Conservation (phyloP, 2,329 filamentous ascomycete genomes). For the Chrysosporium keratinophilum region DNA sequence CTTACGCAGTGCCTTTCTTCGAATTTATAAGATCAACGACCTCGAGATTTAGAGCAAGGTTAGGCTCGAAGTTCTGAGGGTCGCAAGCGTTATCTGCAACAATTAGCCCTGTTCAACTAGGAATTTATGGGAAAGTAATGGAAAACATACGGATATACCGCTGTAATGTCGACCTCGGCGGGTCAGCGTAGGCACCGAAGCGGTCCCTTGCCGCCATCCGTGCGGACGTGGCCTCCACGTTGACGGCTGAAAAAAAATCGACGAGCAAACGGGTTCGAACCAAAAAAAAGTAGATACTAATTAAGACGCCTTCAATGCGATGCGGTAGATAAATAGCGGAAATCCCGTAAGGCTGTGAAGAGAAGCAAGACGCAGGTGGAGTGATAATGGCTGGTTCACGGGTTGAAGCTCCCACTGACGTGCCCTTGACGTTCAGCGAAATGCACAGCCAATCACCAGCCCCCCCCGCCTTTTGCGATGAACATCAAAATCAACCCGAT, state of each 20-base stretch:
- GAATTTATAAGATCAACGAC: constrained; percentile 93
- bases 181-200: constrained; percentile 71
- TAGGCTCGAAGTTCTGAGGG: constrained; percentile 94
- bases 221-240: constrained; percentile 89
- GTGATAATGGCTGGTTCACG: not conserved
- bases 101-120: not conserved
- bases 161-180: constrained; percentile 75
- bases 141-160: constrained; percentile 65
- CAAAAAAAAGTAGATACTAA: not conserved
- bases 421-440: constrained; percentile 1
- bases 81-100: constrained; percentile 73
- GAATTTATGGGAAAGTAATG: not conserved
- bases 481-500: not conserved
- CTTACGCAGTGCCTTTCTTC: constrained; percentile 82
- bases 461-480: not conserved
- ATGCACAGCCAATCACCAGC: constrained; percentile 5
- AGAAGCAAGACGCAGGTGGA: not conserved
- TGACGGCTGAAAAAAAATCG: constrained; percentile 18
- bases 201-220: constrained; percentile 91
- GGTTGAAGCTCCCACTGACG: constrained; percentile 7
- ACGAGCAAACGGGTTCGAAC: not conserved
- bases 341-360: not conserved
- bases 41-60: constrained; percentile 91
- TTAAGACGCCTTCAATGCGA: not conserved
- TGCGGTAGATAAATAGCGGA: not conserved